Evolutionary conservation across 768 basidiomycete species (phyloP).

Genomic region (Tulasnella sp.): DNA sequence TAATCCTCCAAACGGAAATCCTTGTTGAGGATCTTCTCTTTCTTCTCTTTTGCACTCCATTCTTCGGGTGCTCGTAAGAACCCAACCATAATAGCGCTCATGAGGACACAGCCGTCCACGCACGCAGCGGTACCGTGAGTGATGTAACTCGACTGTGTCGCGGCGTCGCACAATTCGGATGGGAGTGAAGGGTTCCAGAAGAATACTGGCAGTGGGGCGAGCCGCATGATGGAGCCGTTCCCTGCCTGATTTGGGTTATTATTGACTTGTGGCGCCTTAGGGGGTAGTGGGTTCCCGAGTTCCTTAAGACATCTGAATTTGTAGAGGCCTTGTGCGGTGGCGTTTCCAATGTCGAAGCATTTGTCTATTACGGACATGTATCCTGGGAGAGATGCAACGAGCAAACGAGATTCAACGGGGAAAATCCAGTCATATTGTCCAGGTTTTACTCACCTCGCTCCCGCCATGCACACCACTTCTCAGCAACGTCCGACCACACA

Average conservation of each 20-base stretch:
- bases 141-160: slow-evolving; percentile 2
- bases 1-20: not conserved
- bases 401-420: not conserved
- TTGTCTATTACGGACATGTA: slow-evolving; percentile 20
- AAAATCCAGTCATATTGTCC: not conserved
- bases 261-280: not conserved
- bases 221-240: slow-evolving; percentile 21
- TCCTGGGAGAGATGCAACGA: not conserved
- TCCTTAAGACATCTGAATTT: not conserved
- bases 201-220: slow-evolving; percentile 19
- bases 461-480: slow-evolving; percentile 2
- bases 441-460: not conserved
- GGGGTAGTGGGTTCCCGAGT: not conserved
- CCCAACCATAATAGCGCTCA: slow-evolving; percentile 10
- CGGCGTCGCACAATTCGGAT: not conserved
- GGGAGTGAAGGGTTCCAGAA: not conserved
- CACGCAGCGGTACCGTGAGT: slow-evolving; percentile 3
- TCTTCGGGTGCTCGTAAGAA: slow-evolving; percentile 11
- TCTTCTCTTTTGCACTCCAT: slow-evolving; percentile 2
- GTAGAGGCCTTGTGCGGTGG: not conserved
- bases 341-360: slow-evolving; percentile 21
- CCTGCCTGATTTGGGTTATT: not conserved
- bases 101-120: slow-evolving; percentile 11
- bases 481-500: slow-evolving; percentile 11
- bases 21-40: slow-evolving; percentile 9